Percentiles rank a stretch among this genome's conserved stretches.
phyloP scores from a whole-genome alignment of 495 filamentous ascomycete genomes.

The Penicillium antarcticum region DNA sequence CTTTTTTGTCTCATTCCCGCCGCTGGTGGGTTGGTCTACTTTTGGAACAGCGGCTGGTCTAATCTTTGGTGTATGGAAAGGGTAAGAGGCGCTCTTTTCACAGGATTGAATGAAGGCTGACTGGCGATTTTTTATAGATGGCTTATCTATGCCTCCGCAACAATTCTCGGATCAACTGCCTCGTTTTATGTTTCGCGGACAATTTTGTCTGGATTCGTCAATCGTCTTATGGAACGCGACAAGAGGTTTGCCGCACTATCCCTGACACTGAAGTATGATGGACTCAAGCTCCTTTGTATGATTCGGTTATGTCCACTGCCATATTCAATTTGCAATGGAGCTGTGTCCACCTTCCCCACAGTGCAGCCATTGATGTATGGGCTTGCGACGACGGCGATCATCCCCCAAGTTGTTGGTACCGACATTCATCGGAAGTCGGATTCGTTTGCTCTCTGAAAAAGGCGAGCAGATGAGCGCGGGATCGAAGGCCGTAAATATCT shows the following conservation, averaged over 20 bases:
- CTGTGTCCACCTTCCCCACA: conserved; percentile 88
- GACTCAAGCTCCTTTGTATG: conserved; percentile 84
- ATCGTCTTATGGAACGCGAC: conserved; percentile 76
- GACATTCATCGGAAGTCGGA: conserved; percentile 79
- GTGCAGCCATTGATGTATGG: conserved; percentile 74
- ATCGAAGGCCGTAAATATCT: conserved; percentile 69
- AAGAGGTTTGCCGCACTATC: conserved; percentile 70
- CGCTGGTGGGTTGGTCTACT: conserved; percentile 85
- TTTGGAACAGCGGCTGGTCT: conserved; percentile 85
- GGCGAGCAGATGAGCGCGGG: conserved; percentile 54
- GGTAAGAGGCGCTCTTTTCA: conserved; percentile 42
- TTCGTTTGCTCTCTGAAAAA: conserved; percentile 65
- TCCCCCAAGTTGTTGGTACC: conserved; percentile 87
- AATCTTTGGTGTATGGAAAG: conserved; percentile 88
- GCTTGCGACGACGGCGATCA: conserved; percentile 71
- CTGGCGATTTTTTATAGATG: conserved; percentile 46
- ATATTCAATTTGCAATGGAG: conserved; percentile 93
- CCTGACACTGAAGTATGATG: conserved; percentile 73
- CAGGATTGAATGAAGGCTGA: not conserved
- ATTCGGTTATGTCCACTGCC: conserved; percentile 90
- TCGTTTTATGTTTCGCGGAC: conserved; percentile 79
- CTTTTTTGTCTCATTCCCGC: conserved; percentile 81
- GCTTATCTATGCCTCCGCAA: conserved; percentile 78
- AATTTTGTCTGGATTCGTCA: conserved; percentile 71
- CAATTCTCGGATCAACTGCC: conserved; percentile 69